These are phyloP conservation scores for Penstemon newberryi DNA, from an alignment of 257 asterid genomes.

Conservation along the genomic window DNA sequence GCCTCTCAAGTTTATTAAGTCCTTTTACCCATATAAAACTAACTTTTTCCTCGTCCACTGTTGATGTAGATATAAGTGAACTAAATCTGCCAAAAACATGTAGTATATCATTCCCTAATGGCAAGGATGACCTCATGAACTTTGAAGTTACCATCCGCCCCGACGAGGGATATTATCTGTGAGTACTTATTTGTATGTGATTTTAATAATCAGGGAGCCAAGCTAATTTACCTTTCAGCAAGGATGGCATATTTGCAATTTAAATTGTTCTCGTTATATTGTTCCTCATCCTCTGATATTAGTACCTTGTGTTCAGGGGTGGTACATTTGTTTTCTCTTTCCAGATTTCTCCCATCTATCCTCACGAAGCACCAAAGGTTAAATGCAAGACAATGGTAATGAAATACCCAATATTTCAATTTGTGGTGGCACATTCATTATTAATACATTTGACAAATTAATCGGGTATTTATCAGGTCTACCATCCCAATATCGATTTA, in stretches of 20 bases:
- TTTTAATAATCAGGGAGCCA: not conserved
- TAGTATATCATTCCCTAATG: constrained; percentile 82
- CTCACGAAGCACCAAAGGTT: constrained; percentile 99
- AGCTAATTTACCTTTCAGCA: too few relatives aligned
- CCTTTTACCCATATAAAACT: not conserved
- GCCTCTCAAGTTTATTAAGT: not conserved
- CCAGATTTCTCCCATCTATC: constrained; percentile 87
- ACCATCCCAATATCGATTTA: constrained; percentile 94
- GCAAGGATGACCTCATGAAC: constrained; percentile 94
- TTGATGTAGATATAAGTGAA: constrained; percentile 74
- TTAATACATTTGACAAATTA: not conserved
- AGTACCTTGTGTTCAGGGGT: constrained; percentile 45
- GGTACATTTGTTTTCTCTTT: constrained; percentile 89
- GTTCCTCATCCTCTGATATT: constrained; percentile 17
- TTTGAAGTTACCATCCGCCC: constrained; percentile 91
- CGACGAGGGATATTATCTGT: constrained; percentile 89
- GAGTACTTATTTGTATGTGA: constrained; percentile 28
- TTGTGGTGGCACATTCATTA: constrained; percentile 1
- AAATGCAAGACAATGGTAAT: constrained; percentile 98
- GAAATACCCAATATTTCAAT: not conserved
- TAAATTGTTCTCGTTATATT: constrained; percentile 3
- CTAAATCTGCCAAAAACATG: constrained; percentile 85
- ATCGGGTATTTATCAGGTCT: constrained; percentile 52
- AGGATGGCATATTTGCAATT: not conserved
- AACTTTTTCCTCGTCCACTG: constrained; percentile 13